Evolutionary conservation across 805 yeast genomes (phyloP), one percentile per base, ranked within the genome.

Genomic region (Ogataea chonburiensis): DNA sequence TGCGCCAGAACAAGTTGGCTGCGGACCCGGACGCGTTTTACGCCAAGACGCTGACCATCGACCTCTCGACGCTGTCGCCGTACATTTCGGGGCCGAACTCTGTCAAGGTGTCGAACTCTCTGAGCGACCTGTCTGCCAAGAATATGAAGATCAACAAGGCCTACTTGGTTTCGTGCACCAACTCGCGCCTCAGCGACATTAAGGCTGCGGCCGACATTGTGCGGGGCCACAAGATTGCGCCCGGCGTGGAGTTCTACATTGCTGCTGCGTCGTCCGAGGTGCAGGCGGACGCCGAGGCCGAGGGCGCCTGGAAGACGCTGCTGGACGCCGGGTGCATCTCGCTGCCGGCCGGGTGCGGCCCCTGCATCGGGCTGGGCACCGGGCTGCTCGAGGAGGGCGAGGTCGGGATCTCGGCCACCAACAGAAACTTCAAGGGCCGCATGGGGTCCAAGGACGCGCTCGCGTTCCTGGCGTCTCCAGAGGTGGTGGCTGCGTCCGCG

Each of bases 301-400:
- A 65, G 28, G 98, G 99, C 38, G 94, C 95, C 11, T 94, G 99
- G 98, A 73, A 88, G 53, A 78, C 77, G 14, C 71, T 93, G 40
- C 55, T 93, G 31, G 91, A 81, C 38, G 96, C 98, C 7, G 99
- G 99, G 35, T 95, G 96, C 42, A 85, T 68, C 52, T 86, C 96
- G 22, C 75, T 93, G 51, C 98, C 98, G 14, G 95, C 98, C 11
- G 99, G 99, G 15, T 93, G 99, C 68, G 99, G 99, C 29, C 99
- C 99, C 16, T 93, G 99, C 70, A 93, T 93, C 57, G 99, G 99
- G 23, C 70, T 93, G 38, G 99, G 99, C 38, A 73, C 94, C 18
- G 99, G 99, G 32, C 69, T 93, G 47, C 70, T 93, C 49, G 81
- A 93, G 64, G 91, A 86, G 22, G 98, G 98, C 28, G 98, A 93